Base-by-base conservation (phyloP, 140 eudicot species). In the Erigeron philadelphicus region DNA sequence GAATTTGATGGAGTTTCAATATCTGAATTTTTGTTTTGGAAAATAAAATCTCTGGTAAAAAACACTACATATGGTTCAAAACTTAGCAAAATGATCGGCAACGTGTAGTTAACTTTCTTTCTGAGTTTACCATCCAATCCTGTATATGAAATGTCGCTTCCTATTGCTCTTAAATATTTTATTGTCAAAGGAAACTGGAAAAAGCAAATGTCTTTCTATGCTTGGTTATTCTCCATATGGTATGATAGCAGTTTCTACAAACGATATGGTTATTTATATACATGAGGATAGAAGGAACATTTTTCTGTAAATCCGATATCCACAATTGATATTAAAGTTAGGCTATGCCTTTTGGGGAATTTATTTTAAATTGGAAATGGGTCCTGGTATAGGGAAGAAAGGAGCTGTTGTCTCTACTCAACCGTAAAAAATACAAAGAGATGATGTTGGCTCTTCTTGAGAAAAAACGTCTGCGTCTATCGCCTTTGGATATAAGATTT, bases 401-500 rank as follows among this genome's bases (percentile, higher is more conserved):
- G 80, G 98, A 93, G 78, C 84, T 93, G 23, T 45, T 93, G 70
- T 93, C 95, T 68, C 73, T 93, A 64, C 86, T 93, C 25, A 93
- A 82, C 70, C 95, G 94, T 31, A 84, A 89, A 76, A 93, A 87
- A 66, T 82, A 84, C 87, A 93, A 93, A 70, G 98, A 87, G 90
- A 93, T 89, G 96, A 83, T 87, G 90, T 56, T 89, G 88, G 85
- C 88, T 72, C 7, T 84, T 75, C 63, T 93, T 56, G 96, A 87
- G 87, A 85, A 84, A 78, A 93, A 82, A 82, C 80, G 87, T 69
- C 81, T 93, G 46, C 86, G 89, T 48, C 61, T 82, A 57, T 93
- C 98, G 72, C 88, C 86, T n/a, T 79, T 93, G 52, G 98, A 89
- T 78, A 87, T 89, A 74, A 85, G 98, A 87, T 93, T 93, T 83